Evolutionary conservation across 2,329 filamentous ascomycete species (phyloP).

Genomic region (Helicocarpus griseus): DNA sequence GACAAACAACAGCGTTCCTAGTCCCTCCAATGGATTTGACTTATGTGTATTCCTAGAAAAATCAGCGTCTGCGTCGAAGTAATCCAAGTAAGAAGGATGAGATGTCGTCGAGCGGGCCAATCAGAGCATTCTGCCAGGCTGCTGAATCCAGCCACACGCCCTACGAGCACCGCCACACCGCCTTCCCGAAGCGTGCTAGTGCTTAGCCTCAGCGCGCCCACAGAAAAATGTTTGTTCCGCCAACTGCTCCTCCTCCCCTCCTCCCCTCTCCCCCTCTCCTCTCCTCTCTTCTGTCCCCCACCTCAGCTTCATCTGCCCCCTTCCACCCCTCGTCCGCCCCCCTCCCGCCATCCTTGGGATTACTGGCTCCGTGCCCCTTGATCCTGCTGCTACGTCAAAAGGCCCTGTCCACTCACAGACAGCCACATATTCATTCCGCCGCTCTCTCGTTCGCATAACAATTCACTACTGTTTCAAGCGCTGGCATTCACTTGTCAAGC

Average conservation of each 20-base stretch:
- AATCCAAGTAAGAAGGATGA: no score
- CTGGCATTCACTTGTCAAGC: slow-evolving; percentile 45
- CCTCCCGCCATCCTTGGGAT: slow-evolving; percentile 14
- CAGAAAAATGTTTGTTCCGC: no score
- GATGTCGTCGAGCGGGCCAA: no score
- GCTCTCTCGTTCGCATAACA: slow-evolving; percentile 6
- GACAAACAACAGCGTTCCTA: no score
- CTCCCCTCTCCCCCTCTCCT: slow-evolving; percentile 14
- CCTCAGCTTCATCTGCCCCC: slow-evolving; percentile 16
- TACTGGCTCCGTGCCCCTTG: not conserved
- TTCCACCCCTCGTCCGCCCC: slow-evolving; percentile 18
- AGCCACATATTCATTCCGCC: slow-evolving; percentile 16
- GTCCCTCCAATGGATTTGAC: no score
- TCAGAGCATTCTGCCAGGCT: no score
- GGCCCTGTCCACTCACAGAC: not conserved
- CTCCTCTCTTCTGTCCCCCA: slow-evolving; percentile 14
- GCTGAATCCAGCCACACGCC: not conserved
- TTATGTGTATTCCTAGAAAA: no score
- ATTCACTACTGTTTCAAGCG: slow-evolving; percentile 17
- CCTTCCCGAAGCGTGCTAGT: not conserved
- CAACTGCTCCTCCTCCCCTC: slow-evolving; percentile 1
- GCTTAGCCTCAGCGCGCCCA: no score
- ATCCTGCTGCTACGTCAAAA: not conserved
- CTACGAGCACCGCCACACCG: not conserved
- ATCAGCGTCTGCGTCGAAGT: no score